A percentile compares a stretch with the other conserved stretches of the same genome.
Conservation (phyloP, 208 protist species). For the Trypanosoma conorhini region DNA sequence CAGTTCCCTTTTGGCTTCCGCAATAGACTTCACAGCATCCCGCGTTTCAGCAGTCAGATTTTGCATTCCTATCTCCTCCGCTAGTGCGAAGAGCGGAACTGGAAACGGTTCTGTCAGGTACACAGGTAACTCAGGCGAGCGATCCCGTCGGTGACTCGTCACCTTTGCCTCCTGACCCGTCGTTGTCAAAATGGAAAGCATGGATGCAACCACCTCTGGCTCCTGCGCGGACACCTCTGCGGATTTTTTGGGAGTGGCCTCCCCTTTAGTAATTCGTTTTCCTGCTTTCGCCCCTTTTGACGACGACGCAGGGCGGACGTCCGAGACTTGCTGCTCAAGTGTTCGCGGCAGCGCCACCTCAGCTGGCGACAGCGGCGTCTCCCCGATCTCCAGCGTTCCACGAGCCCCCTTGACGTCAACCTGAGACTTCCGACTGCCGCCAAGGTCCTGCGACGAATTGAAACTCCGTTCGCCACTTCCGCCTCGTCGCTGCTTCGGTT, state of each 20-base stretch:
- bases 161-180: neutral
- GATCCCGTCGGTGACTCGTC: neutral
- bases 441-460: neutral
- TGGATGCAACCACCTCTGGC: neutral
- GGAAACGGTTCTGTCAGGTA: constrained; percentile 14
- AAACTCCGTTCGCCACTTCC: neutral
- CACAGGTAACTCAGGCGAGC: neutral
- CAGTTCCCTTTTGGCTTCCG: neutral
- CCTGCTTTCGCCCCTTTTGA: no score
- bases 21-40: neutral
- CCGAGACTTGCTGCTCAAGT: neutral
- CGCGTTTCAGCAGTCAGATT: constrained; percentile 14
- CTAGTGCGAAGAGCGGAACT: neutral
- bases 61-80: constrained; percentile 11
- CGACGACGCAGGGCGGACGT: neutral
- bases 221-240: neutral
- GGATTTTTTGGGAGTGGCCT: neutral
- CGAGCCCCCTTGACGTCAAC: neutral
- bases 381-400: neutral
- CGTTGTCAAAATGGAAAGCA: neutral
- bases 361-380: neutral
- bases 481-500: neutral
- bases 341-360: neutral
- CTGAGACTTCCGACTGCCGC: neutral
- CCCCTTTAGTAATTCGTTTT: neutral